Conservation (phyloP, 148 eudicot genomes). For the Dianthus caryophyllus region DNA sequence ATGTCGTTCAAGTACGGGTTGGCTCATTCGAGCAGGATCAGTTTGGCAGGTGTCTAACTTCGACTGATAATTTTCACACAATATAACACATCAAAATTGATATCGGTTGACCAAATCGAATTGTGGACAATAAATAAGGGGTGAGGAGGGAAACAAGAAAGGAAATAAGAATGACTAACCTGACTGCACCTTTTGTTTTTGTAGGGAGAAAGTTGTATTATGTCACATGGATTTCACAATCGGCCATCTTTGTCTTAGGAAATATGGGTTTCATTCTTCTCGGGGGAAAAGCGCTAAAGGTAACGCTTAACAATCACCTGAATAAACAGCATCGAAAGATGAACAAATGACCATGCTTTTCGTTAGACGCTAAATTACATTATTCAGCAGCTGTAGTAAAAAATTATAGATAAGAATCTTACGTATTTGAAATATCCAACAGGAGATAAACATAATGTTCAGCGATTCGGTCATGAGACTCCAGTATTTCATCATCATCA, state of each 20-base stretch:
- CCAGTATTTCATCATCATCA: slow-evolving; percentile 52
- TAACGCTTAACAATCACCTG: slow-evolving; percentile 15
- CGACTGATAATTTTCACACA: too few species aligned
- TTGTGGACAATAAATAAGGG: too few species aligned
- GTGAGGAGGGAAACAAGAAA: neutral
- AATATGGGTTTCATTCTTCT: slow-evolving; percentile 71
- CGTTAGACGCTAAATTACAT: neutral
- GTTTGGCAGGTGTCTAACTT: too few species aligned
- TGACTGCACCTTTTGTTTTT: slow-evolving; percentile 6
- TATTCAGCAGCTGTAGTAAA: too few species aligned
- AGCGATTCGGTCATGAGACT: slow-evolving; percentile 50
- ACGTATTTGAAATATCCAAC: neutral
- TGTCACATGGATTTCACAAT: slow-evolving; percentile 48
- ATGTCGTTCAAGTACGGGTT: too few species aligned
- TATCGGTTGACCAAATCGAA: too few species aligned
- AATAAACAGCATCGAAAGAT: neutral
- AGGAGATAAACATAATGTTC: slow-evolving; percentile 51
- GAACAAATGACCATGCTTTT: slow-evolving; percentile 8
- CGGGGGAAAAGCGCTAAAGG: slow-evolving; percentile 65
- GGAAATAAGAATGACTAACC: neutral
- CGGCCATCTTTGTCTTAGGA: slow-evolving; percentile 33
- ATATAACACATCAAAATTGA: too few species aligned
- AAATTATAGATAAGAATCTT: neutral
- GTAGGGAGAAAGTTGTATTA: slow-evolving; percentile 52
- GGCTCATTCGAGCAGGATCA: too few species aligned